Evolutionary conservation across 2,329 filamentous ascomycete species (phyloP), one percentile per base, ranked within the genome.

Genomic region (Penicillium glabrum): DNA sequence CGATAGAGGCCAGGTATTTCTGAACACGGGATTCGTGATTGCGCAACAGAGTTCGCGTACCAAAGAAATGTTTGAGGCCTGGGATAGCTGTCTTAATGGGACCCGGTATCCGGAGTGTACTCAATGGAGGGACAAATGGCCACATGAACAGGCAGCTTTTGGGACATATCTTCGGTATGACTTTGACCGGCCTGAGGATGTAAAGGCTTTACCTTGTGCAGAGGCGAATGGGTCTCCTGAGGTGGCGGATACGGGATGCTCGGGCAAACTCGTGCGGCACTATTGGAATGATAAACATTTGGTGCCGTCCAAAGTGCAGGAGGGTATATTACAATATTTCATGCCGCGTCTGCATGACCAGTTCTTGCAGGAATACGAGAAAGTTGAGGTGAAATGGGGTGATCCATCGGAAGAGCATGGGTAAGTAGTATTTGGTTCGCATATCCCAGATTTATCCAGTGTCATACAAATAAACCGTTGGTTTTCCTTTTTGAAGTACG

Each of bases 1-100:
- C 57, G 67, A 66, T 49, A 67, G 70, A 33, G 72, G 73, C 16
- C 54, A 63, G 9, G 64, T 67, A 9, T 67, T 75, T 8, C 65
- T 76, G 27, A 80, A 80, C 58, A 79, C 75, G 5, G 77, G 77
- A 6, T 79, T 79, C 57, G 67, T 80, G 53, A 73, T 79, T 53
- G 75, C 76, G 1, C 75, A 78, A 56, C 44, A 44, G n/a, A 61
- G 56, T 19, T n/a, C 46, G 11, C 57, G 62, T 14, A 50, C 59
- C 5, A 41, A 56, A 2, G 61, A 58, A 16, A 39, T 65, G 16
- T 62, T 63, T n/a, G 31, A 62, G 29, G 61, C 56, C 7, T 65
- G 62, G 62, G 57, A 62, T 14, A 45, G 41, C 16, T 65, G 61
- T 39, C 55, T 59, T 1, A 46, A 24, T 9, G 57, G 59, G 14